phyloP scores from a whole-genome alignment of 108 stramenopile genomes.

The Skeletonema potamos region DNA sequence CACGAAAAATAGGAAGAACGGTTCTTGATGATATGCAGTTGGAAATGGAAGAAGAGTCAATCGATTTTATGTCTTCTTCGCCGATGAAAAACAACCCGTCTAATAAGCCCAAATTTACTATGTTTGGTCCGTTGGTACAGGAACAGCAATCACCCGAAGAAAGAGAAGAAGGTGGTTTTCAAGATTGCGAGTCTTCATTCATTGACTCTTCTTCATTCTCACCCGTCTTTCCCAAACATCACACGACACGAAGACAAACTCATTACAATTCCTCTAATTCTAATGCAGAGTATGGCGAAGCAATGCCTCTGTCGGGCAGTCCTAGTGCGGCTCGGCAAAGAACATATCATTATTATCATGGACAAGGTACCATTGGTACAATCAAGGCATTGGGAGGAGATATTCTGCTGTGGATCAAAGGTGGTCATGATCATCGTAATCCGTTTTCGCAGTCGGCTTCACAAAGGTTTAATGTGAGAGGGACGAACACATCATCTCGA shows the following conservation, averaged over 20 bases:
- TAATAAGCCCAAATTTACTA: not conserved
- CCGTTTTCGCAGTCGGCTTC: not conserved
- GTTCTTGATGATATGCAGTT: not conserved
- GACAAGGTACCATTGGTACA: not conserved
- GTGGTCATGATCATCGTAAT: not conserved
- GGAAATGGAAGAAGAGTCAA: conserved; percentile 36
- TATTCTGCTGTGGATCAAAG: not conserved
- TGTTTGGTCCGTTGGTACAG: not conserved
- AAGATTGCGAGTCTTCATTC: not conserved
- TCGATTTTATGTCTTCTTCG: conserved; percentile 12
- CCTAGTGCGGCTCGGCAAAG: not conserved
- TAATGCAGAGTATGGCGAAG: not conserved
- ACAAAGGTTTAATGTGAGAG: no score
- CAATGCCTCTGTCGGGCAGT: conserved; percentile 1
- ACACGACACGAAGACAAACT: not conserved
- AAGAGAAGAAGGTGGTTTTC: not conserved
- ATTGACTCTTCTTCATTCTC: conserved; percentile 6
- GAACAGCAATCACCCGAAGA: not conserved
- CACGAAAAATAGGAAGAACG: not conserved
- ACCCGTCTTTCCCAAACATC: not conserved
- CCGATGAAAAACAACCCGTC: not conserved
- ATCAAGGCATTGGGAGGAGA: not conserved
- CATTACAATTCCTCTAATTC: not conserved
- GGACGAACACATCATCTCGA: not conserved
- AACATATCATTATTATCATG: not conserved